Evolutionary conservation across 371 early-diverging fungal species (phyloP).

Genomic region (Chytridium lagenaria): DNA sequence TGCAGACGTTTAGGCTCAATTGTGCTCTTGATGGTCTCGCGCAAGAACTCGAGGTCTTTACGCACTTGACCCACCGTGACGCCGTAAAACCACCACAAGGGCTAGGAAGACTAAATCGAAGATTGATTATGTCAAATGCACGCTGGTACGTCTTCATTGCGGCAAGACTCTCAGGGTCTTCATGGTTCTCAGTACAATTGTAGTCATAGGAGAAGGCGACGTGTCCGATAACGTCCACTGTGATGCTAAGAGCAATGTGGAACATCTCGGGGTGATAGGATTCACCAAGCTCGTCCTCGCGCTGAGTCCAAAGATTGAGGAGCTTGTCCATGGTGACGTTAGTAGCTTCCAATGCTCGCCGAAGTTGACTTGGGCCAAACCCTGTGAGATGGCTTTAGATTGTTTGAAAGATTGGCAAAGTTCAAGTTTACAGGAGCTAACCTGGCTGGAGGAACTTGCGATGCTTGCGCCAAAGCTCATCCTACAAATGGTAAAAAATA

Average conservation of each 20-base stretch:
- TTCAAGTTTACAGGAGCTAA: too few relatives aligned
- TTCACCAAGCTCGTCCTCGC: background rate
- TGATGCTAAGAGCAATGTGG: conserved; percentile 12
- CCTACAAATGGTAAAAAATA: conserved; percentile 31
- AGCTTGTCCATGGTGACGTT: background rate
- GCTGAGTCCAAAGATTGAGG: conserved; percentile 16
- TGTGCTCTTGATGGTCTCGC: background rate
- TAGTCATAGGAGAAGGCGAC: conserved; percentile 34
- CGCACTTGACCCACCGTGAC: background rate
- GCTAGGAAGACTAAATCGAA: background rate
- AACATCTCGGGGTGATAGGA: conserved; percentile 18
- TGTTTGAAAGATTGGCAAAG: too few relatives aligned
- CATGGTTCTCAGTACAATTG: background rate
- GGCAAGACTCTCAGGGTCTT: background rate
- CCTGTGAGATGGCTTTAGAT: too few relatives aligned
- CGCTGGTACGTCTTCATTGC: conserved; percentile 4
- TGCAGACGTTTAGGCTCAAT: background rate
- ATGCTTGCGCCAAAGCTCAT: conserved; percentile 49
- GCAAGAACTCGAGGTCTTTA: background rate
- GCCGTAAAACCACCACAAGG: background rate
- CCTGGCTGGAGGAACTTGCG: conserved; percentile 44
- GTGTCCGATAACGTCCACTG: conserved; percentile 33
- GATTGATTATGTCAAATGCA: background rate
- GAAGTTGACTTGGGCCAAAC: conserved; percentile 46
- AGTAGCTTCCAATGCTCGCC: background rate